A percentile compares a stretch with the other conserved stretches of the same genome.
phyloP scores from a whole-genome alignment of 495 filamentous ascomycete genomes.

The Penicillium canescens region DNA sequence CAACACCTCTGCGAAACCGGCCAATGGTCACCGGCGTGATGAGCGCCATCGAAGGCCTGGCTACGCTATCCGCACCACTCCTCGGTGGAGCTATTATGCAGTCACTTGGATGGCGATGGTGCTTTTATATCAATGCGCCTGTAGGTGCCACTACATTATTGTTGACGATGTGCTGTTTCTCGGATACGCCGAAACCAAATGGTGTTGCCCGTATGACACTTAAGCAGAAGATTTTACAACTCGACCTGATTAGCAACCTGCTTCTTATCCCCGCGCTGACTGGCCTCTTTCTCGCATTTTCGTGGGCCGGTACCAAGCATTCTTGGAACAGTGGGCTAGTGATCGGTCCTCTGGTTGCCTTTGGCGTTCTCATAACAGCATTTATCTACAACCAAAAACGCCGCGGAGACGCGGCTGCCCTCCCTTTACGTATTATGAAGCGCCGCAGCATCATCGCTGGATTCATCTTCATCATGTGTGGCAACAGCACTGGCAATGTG shows the following conservation, averaged over 20 bases:
- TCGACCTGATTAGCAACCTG: no score
- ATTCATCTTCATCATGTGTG: slow-evolving; percentile 39
- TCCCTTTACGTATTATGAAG: slow-evolving; percentile 61
- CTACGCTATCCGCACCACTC: slow-evolving; percentile 43
- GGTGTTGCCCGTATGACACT: no score
- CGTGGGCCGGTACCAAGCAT: slow-evolving; percentile 16
- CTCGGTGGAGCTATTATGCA: slow-evolving; percentile 51
- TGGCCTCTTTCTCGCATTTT: slow-evolving; percentile 56
- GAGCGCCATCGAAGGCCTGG: slow-evolving; percentile 40
- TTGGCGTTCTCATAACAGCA: no score
- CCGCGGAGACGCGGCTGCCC: slow-evolving; percentile 60
- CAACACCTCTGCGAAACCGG: slow-evolving; percentile 36
- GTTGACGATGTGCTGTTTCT: no score
- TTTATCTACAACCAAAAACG: slow-evolving; percentile 49
- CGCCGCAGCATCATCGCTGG: slow-evolving; percentile 55
- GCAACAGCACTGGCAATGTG: slow-evolving; percentile 38
- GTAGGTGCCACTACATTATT: slow-evolving; percentile 28
- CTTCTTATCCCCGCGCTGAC: slow-evolving; percentile 34
- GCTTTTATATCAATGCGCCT: slow-evolving; percentile 56
- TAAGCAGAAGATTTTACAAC: no score
- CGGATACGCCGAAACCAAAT: no score
- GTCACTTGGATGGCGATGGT: slow-evolving; percentile 69
- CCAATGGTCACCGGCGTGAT: slow-evolving; percentile 30
- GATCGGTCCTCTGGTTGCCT: slow-evolving; percentile 44
- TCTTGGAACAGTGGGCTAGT: slow-evolving; percentile 40